phyloP scores from a whole-genome alignment of 331 rosid species.

The Malus hybrid region DNA sequence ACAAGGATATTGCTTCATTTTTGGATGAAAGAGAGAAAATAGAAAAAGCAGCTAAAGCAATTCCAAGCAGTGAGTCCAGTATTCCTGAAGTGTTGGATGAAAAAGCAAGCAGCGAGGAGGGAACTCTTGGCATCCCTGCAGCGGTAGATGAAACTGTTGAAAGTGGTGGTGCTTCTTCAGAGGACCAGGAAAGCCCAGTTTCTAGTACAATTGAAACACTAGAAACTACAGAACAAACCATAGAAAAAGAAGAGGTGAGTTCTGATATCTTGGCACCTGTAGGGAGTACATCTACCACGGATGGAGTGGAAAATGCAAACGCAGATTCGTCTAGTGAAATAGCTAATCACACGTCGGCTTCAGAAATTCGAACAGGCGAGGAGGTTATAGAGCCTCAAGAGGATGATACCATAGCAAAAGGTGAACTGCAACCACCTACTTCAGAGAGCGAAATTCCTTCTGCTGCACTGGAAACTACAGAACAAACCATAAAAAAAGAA shows the following conservation, averaged over 20 bases:
- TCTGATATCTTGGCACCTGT: conserved; percentile 30
- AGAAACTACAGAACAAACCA: conserved; percentile 14
- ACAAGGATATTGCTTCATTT: conserved; percentile 75
- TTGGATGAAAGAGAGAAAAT: conserved; percentile 67
- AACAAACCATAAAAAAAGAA: conserved; percentile 27
- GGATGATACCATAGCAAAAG: conserved; percentile 29
- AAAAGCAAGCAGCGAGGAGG: conserved; percentile 20
- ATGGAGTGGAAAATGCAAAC: conserved; percentile 23
- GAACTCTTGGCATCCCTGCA: conserved; percentile 24
- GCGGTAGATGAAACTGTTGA: conserved; percentile 20
- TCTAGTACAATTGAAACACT: conserved; percentile 16
- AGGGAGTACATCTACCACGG: conserved; percentile 20
- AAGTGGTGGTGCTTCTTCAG: conserved; percentile 21
- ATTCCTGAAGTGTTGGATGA: conserved; percentile 30
- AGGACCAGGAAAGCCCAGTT: conserved; percentile 12
- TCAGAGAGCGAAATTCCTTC: conserved; percentile 30
- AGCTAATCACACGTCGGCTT: conserved; percentile 14
- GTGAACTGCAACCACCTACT: conserved; percentile 24
- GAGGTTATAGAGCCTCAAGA: conserved; percentile 27
- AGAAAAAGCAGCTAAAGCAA: conserved; percentile 29
- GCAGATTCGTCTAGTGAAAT: conserved; percentile 29
- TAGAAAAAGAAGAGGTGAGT: conserved; percentile 34
- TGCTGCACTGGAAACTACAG: conserved; percentile 14
- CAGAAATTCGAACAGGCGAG: conserved; percentile 25
- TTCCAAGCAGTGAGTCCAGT: conserved; percentile 24